phyloP scores from a whole-genome alignment of 179 eudicot species.

The Silene vulgaris region DNA sequence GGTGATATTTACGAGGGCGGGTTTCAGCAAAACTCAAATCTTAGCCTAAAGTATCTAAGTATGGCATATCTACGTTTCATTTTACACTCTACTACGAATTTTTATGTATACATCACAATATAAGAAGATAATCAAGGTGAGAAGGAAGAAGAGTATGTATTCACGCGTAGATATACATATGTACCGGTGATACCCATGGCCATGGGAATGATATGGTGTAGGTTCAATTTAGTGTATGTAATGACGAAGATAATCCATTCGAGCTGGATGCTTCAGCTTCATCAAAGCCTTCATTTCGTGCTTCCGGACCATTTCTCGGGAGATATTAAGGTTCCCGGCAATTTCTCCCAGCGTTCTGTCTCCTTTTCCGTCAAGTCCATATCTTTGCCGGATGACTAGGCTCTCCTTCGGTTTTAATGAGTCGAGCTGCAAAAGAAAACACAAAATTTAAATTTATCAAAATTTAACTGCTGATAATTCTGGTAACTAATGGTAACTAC shows the following conservation, averaged over 20 bases:
- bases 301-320: conserved; percentile 94
- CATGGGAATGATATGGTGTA: not conserved
- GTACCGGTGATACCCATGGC: conserved; percentile 18
- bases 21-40: conserved; percentile 5
- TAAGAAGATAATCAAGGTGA: not conserved
- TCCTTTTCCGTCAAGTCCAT: conserved; percentile 90
- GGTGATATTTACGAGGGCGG: conserved; percentile 19
- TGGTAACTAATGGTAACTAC: not conserved
- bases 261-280: conserved; percentile 93
- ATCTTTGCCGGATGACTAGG: conserved; percentile 88
- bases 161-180: conserved; percentile 21
- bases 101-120: conserved; percentile 13
- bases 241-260: conserved; percentile 74
- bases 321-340: conserved; percentile 83
- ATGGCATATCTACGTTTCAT: conserved; percentile 21
- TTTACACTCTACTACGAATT: conserved; percentile 1
- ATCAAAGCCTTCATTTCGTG: conserved; percentile 91
- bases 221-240: conserved; percentile 39
- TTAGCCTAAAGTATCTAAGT: conserved; percentile 23
- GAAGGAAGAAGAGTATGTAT: conserved; percentile 10
- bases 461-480: not conserved
- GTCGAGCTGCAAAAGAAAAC: conserved; percentile 57
- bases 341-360: conserved; percentile 87
- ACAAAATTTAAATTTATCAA: not conserved
- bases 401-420: conserved; percentile 95